These are phyloP conservation scores for Tylopilus rubrobrunneus DNA, from an alignment of 768 basidiomycete species.

Conservation along the genomic window DNA sequence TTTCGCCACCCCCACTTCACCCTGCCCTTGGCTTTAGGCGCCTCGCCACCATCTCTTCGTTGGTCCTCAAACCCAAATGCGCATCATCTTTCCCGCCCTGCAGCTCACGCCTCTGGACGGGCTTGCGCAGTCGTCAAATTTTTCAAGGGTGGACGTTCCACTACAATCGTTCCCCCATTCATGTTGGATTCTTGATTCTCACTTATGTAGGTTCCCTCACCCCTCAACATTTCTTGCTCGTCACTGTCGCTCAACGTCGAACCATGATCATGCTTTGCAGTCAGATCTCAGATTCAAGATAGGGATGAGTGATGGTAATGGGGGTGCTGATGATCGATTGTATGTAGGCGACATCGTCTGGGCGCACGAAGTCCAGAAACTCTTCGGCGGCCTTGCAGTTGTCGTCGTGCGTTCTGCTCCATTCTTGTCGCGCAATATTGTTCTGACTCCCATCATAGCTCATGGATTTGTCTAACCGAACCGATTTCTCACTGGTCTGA, in stretches of 20 bases:
- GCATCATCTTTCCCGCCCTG: no score
- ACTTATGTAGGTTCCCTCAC: no score
- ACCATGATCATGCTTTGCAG: conserved; percentile 37
- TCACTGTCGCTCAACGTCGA: conserved; percentile 22
- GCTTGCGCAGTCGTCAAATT: no score
- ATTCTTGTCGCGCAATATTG: background rate
- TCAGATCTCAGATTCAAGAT: conserved; percentile 13
- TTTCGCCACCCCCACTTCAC: no score
- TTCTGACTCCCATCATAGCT: conserved; percentile 30
- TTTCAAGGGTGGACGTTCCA: no score
- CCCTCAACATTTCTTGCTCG: background rate
- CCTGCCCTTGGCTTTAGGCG: no score
- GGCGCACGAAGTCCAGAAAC: conserved; percentile 69
- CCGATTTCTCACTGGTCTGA: conserved; percentile 66
- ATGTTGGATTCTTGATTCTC: no score
- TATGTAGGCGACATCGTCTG: conserved; percentile 67
- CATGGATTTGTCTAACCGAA: conserved; percentile 57
- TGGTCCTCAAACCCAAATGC: no score
- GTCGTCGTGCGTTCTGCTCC: conserved; percentile 56
- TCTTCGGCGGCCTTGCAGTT: conserved; percentile 67
- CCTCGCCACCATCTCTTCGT: no score
- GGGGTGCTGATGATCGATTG: background rate
- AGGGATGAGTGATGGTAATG: background rate
- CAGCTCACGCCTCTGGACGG: no score
- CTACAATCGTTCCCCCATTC: no score